These are phyloP conservation scores for Aspergillus steynii DNA, from an alignment of 495 filamentous ascomycete genomes.

Conservation along the genomic window DNA sequence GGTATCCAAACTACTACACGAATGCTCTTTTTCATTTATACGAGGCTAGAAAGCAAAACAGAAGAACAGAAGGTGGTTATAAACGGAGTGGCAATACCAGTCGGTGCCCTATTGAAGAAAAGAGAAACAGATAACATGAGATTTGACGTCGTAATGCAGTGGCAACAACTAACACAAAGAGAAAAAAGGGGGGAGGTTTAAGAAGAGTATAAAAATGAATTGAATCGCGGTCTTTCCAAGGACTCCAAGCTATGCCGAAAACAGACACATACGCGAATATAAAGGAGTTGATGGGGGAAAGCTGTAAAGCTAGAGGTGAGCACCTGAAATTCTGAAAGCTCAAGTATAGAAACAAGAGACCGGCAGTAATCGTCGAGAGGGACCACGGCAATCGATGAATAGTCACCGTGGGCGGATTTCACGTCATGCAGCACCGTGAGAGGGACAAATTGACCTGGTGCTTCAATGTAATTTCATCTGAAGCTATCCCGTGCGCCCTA, in stretches of 20 bases:
- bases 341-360: conserved; percentile 6
- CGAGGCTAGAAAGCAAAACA: background rate
- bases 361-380: conserved; percentile 3
- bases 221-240: conserved; percentile 42
- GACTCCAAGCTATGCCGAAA: conserved; percentile 48
- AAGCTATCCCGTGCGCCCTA: background rate
- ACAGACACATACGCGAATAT: conserved; percentile 26
- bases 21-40: conserved; percentile 12
- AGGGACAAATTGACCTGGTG: background rate
- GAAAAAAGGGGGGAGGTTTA: conserved; percentile 8
- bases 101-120: background rate
- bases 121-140: background rate
- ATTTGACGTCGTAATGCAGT: background rate
- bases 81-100: background rate
- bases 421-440: conserved; percentile 1
- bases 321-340: conserved; percentile 8
- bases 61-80: background rate
- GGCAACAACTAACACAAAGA: background rate
- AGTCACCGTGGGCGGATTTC: background rate
- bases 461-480: background rate
- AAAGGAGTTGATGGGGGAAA: conserved; percentile 10
- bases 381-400: background rate
- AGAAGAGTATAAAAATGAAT: conserved; percentile 23
- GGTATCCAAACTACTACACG: conserved; percentile 27
- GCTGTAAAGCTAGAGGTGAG: conserved; percentile 8